Base-by-base conservation (phyloP, 2,329 filamentous ascomycete genomes). In the Samsoniella hepiali region DNA sequence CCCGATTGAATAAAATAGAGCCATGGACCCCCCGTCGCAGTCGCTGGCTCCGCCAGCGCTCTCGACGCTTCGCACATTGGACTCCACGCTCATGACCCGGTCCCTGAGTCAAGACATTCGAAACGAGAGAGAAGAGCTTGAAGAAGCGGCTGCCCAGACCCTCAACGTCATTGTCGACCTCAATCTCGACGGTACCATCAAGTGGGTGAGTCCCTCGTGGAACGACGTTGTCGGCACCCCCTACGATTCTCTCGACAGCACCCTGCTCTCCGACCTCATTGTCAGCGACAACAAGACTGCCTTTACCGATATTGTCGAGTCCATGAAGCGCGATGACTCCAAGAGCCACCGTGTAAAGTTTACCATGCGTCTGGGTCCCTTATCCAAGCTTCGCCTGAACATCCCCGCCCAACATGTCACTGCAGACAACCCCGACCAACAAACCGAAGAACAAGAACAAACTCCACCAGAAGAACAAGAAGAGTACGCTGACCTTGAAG, bases 201-300 rank as follows among this genome's bases (percentile, higher is more conserved):
- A 93, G 77, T 99, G 95, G 91, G 93, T 96, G 70, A 98, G 94
- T 74, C 91, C 93, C 13, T 97, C 94, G 17, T 99, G 95, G 95
- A 86, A 87, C 65, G 93, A 98, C 71, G 90, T 99, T 57, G 89
- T 98, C 65, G 95, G 95, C 64, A 94, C 91, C 4, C 79, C 85
- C 51, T 84, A 88, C 45, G 87, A 90, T 50, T 83, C 85, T 8
- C 87, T 97, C 58, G 84, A 90, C 69, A 91, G 91, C 64, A 88
- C 86, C 67, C 83, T 88, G 65, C 93, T 99, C 67, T 84, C 90
- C 63, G 90, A 97, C 63, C 77, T 97, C 57, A 84, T 98, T 66
- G 81, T 93, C 67, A 82, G 84, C 73, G 91, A 90, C 65, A 90
- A 96, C 76, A 90, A 89, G 69, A 83, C 84, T 65, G 87, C 89